Conservation (phyloP, 176 grass and related monocot species). For the Aegilops sharonensis region DNA sequence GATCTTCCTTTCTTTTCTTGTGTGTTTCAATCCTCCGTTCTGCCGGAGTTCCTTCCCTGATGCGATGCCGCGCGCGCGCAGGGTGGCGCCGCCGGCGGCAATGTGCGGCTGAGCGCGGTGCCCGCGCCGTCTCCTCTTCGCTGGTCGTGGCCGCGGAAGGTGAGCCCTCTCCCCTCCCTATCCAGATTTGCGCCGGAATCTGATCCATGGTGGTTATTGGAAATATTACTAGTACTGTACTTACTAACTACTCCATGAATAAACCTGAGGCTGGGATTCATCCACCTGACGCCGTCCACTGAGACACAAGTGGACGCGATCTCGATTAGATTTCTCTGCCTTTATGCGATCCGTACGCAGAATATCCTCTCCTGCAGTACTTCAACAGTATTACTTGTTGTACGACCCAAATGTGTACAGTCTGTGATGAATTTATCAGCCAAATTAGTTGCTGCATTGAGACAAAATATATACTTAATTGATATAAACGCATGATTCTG, state of each 20-base stretch:
- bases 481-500: no score
- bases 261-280: neutral
- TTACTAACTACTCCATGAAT: neutral
- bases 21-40: no score
- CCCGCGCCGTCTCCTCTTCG: neutral
- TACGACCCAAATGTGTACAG: neutral
- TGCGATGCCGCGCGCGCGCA: conserved; percentile 6
- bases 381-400: no score
- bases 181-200: neutral
- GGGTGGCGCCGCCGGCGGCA: neutral
- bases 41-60: neutral
- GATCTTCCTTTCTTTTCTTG: neutral
- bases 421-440: no score
- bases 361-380: no score
- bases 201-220: neutral
- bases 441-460: no score
- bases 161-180: neutral
- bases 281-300: neutral
- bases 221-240: neutral
- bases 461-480: no score
- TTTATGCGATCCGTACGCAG: no score
- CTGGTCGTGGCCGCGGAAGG: conserved; percentile 11
- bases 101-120: conserved; percentile 30
- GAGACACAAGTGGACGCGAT: neutral
- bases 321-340: neutral